Evolutionary conservation across 1,139 yeast genomes (phyloP).

Genomic region (Diutina neorugosa): DNA sequence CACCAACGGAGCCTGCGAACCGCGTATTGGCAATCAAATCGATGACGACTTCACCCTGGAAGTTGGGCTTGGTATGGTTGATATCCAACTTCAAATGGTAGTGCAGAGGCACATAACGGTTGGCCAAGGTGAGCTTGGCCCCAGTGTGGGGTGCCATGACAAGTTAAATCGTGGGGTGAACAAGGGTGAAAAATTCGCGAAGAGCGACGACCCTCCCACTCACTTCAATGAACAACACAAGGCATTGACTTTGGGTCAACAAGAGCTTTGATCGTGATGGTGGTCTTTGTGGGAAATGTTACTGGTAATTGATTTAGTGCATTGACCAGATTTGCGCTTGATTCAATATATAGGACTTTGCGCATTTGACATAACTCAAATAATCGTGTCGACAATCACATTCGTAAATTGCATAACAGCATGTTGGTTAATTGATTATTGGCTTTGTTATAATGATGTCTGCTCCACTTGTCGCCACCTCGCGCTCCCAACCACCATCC

Average conservation of each 20-base stretch:
- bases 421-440: too few relatives aligned
- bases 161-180: neutral
- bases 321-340: neutral
- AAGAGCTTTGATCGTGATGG: neutral
- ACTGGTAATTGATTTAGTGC: too few relatives aligned
- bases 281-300: neutral
- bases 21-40: conserved; percentile 16
- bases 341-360: too few relatives aligned
- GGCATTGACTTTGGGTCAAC: neutral
- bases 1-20: conserved; percentile 12
- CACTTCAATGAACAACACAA: neutral
- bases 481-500: neutral
- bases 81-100: conserved; percentile 33
- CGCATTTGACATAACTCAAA: too few relatives aligned
- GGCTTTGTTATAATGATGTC: too few relatives aligned
- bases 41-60: conserved; percentile 33
- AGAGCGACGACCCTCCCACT: neutral
- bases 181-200: neutral
- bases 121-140: conserved; percentile 13
- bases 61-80: conserved; percentile 43
- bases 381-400: too few relatives aligned
- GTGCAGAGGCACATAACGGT: conserved; percentile 26
- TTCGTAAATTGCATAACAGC: too few relatives aligned
- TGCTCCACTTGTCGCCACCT: neutral
- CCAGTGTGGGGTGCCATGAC: neutral